phyloP scores from a whole-genome alignment of 129 eudicot species.

The Oenanthe sinensis region DNA sequence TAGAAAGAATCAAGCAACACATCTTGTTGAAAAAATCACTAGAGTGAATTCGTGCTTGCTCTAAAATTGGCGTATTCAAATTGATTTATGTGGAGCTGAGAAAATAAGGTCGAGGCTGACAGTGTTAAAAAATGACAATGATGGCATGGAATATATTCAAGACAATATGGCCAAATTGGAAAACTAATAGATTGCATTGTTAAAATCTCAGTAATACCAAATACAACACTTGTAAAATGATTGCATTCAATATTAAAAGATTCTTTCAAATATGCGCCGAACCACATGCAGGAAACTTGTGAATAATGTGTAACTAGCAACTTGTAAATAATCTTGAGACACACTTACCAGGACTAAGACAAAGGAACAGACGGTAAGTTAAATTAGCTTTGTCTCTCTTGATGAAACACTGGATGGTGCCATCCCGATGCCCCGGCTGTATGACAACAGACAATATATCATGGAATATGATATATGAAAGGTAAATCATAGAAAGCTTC shows the following conservation, averaged over 20 bases:
- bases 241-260: not conserved
- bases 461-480: not conserved
- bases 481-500: not conserved
- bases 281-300: not conserved
- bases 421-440: slow-evolving; percentile 90
- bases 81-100: not conserved
- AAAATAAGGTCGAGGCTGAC: not conserved
- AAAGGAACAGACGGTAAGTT: slow-evolving; percentile 74
- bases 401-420: slow-evolving; percentile 78
- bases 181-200: not conserved
- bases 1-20: not conserved
- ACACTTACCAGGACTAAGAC: slow-evolving; percentile 68
- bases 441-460: not conserved
- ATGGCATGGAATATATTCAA: not conserved
- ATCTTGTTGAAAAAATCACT: not conserved
- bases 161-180: not conserved
- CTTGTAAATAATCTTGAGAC: not conserved
- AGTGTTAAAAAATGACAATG: not conserved
- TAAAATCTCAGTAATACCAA: not conserved
- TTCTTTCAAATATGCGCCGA: not conserved
- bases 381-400: slow-evolving; percentile 76
- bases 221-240: not conserved
- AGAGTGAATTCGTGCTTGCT: not conserved
- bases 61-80: not conserved
- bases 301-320: not conserved